Conservation (phyloP, 1,284 basidiomycete genomes). For the Entoloma clypeatum region DNA sequence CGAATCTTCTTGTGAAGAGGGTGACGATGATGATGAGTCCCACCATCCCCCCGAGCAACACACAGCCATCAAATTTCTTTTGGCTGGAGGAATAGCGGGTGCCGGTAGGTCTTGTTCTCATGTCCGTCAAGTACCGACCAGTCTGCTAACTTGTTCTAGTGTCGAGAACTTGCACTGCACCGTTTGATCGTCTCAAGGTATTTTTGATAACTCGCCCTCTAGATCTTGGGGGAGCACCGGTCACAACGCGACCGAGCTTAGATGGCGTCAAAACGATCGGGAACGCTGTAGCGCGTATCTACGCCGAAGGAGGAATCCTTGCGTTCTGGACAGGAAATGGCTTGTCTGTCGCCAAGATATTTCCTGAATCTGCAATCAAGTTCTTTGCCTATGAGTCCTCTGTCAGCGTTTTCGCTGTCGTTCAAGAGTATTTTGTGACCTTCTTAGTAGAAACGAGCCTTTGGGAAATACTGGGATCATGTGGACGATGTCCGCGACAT, state of each 20-base stretch:
- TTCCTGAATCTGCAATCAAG: constrained; percentile 98
- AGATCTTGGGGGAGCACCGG: constrained; percentile 55
- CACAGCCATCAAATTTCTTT: constrained; percentile 83
- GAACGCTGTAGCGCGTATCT: constrained; percentile 75
- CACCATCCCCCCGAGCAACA: constrained; percentile 65
- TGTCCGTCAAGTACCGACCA: constrained; percentile 1
- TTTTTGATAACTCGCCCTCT: constrained; percentile 89
- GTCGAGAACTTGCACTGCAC: constrained; percentile 93
- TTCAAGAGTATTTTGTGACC: constrained; percentile 6
- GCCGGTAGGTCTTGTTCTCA: constrained; percentile 55
- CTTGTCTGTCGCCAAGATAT: constrained; percentile 85
- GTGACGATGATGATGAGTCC: constrained; percentile 60
- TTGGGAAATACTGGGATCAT: constrained; percentile 88
- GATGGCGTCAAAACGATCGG: constrained; percentile 67
- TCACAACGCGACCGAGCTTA: constrained; percentile 44
- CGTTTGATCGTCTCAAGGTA: constrained; percentile 96
- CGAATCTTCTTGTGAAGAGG: constrained; percentile 46
- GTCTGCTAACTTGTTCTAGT: constrained; percentile 44
- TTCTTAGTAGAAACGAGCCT: constrained; percentile 75
- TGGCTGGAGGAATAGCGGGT: constrained; percentile 93
- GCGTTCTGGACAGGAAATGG: constrained; percentile 95
- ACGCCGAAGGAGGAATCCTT: constrained; percentile 80
- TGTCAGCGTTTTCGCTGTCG: constrained; percentile 40
- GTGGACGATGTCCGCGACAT: constrained; percentile 90
- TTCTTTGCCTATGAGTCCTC: constrained; percentile 95